Conservation (phyloP, 768 basidiomycete species). For the Leccinum boreale region DNA sequence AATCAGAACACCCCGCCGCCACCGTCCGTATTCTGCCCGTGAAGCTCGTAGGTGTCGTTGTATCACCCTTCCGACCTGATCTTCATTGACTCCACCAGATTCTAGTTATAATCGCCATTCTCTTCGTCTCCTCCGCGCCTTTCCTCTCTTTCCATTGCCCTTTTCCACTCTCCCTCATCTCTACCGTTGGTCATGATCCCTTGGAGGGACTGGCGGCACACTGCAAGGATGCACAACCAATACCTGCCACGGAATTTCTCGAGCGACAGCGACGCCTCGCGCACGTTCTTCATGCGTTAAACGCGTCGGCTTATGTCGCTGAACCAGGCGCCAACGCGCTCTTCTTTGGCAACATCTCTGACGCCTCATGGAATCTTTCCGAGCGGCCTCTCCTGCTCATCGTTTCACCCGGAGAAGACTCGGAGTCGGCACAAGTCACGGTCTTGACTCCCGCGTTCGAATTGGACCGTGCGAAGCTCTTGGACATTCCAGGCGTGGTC, state of each 20-base stretch:
- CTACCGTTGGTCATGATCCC: background rate
- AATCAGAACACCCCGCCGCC: background rate
- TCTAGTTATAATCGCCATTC: conserved; percentile 2
- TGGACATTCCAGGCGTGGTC: conserved; percentile 48
- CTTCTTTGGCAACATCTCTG: conserved; percentile 73
- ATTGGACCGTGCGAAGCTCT: conserved; percentile 59
- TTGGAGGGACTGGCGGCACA: conserved; percentile 35
- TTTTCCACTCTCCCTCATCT: background rate
- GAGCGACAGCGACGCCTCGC: conserved; percentile 56
- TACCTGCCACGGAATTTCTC: conserved; percentile 43
- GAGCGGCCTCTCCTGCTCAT: conserved; percentile 78
- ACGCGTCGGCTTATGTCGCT: conserved; percentile 68
- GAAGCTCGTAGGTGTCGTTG: conserved; percentile 13
- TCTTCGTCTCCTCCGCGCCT: conserved; percentile 3
- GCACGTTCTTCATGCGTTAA: conserved; percentile 42
- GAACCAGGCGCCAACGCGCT: conserved; percentile 73
- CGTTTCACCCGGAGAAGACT: conserved; percentile 44
- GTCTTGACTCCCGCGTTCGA: conserved; percentile 80
- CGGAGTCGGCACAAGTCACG: conserved; percentile 44
- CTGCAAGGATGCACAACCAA: conserved; percentile 49
- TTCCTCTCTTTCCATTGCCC: background rate
- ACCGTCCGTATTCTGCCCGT: background rate
- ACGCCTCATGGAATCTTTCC: conserved; percentile 61
- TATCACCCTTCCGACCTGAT: background rate
- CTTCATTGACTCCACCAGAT: conserved; percentile 6